Base-by-base conservation (phyloP, 2,329 filamentous ascomycete genomes). In the Apiospora sp. region DNA sequence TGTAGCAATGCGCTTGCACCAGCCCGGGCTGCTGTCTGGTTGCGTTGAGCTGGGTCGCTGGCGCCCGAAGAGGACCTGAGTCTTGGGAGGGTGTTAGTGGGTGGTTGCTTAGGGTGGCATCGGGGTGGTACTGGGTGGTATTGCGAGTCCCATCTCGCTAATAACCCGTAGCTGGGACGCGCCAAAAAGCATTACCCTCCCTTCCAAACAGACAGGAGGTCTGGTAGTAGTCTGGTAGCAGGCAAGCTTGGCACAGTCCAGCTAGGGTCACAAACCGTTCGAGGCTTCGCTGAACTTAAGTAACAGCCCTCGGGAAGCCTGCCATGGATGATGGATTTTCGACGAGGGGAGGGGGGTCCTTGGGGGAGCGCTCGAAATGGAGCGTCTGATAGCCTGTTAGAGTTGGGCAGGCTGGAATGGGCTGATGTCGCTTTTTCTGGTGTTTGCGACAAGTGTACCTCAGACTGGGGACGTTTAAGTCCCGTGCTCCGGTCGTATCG, bases 391-490 rank as follows among this genome's bases (percentile, higher is more conserved):
- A 13, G 19, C 22, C 34, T 41, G 34, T 64, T 64, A 64, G 58
- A 64, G 58, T 34, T 41, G 37, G 58, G 16, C 54, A 34, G 54
- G 30, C 22, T 30, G 30, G 58, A 34, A 34, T 64, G 58, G 58
- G 58, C 58, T n/a, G 58, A 64, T 64, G 58, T n/a, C 46, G 7
- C 46, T 49, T 37, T 22, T 41, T 37, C 19, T 34, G 22, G 30
- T 27, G 54, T 37, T 61, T 61, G 30, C 54, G 37, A 61, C 37
- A n/a, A 61, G 54, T 22, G 30, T 19, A 61, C 19, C 19, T 41
- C 58, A 37, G 58, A 64, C 58, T 64, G 58, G 58, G 34, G 58
- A 64, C 58, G 58, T 64, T 37, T 64, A 64, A 64, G 34, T 24
- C 22, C 58, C 58, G 58, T 37, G 30, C 58, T 64, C 58, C 30